phyloP scores from a whole-genome alignment of 768 basidiomycete species.

The Serendipita sp. region DNA sequence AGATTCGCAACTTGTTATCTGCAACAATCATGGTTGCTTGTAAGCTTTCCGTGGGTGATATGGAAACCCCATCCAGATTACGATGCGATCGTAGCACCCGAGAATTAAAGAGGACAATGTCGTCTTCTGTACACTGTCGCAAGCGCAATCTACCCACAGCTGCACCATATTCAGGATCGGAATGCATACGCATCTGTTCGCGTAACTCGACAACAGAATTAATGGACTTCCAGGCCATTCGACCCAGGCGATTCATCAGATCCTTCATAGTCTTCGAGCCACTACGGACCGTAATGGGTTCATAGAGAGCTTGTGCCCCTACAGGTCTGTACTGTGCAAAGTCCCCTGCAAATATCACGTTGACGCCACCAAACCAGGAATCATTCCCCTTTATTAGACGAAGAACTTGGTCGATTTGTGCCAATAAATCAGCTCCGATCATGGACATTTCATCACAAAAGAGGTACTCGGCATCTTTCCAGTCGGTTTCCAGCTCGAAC shows the following conservation, averaged over 20 bases:
- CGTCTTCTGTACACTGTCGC: constrained; percentile 14
- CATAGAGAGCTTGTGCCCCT: too few relatives aligned
- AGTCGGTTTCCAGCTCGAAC: constrained; percentile 16
- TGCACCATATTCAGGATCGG: too few relatives aligned
- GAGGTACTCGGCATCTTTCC: constrained; percentile 25
- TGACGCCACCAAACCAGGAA: constrained; percentile 23
- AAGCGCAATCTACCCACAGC: constrained; percentile 15
- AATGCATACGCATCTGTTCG: too few relatives aligned
- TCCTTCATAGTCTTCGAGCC: too few relatives aligned
- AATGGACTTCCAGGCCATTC: too few relatives aligned
- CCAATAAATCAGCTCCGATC: constrained; percentile 20
- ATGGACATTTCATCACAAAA: constrained; percentile 27
- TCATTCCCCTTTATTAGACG: constrained; percentile 17
- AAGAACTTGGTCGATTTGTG: constrained; percentile 20
- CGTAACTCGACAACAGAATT: too few relatives aligned
- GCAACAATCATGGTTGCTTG: constrained; percentile 4
- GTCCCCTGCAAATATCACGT: constrained; percentile 21
- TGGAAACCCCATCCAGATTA: not conserved
- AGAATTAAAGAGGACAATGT: constrained; percentile 23
- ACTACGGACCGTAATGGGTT: too few relatives aligned
- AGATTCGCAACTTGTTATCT: constrained; percentile 6
- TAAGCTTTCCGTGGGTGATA: not conserved
- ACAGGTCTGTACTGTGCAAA: too few relatives aligned
- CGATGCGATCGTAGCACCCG: constrained; percentile 6
- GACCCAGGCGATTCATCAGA: too few relatives aligned